Evolutionary conservation across 2,329 filamentous ascomycete species (phyloP).

Genomic region (Aureobasidium leucospermi): DNA sequence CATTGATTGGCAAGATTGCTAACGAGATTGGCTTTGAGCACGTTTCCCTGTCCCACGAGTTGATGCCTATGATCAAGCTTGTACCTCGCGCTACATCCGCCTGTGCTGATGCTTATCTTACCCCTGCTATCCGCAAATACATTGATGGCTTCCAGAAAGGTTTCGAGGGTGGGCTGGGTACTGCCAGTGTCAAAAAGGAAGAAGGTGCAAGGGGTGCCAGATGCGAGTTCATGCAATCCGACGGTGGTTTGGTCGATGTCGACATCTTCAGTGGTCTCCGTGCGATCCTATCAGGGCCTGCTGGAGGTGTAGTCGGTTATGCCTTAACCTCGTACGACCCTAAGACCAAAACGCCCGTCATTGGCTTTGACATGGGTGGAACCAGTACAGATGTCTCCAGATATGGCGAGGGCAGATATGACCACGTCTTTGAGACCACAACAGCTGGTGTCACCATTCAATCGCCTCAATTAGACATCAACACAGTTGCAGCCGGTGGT

Average conservation of each 20-base stretch:
- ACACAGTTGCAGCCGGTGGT: constrained; percentile 87
- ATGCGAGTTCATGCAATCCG: constrained; percentile 94
- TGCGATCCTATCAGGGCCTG: constrained; percentile 81
- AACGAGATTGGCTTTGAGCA: constrained; percentile 75
- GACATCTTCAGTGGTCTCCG: constrained; percentile 74
- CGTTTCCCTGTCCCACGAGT: constrained; percentile 70
- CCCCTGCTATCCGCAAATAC: constrained; percentile 71
- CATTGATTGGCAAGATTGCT: constrained; percentile 67
- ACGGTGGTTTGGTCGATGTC: constrained; percentile 54
- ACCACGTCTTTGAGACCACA: constrained; percentile 90
- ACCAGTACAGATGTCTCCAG: constrained; percentile 87
- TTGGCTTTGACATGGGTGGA: constrained; percentile 94
- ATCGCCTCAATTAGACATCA: constrained; percentile 86
- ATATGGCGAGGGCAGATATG: constrained; percentile 71
- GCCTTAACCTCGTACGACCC: constrained; percentile 85
- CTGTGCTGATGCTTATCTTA: constrained; percentile 73
- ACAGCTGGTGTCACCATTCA: constrained; percentile 93
- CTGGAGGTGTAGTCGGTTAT: constrained; percentile 90
- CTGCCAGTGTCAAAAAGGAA: constrained; percentile 62
- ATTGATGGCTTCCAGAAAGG: constrained; percentile 70
- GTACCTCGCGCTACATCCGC: constrained; percentile 69
- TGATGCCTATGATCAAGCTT: constrained; percentile 86
- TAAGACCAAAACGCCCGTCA: constrained; percentile 73
- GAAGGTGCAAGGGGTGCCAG: constrained; percentile 61
- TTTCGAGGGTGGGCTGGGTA: constrained; percentile 73